phyloP scores from a whole-genome alignment of 441 rosid genomes.

The Gossypium trilobum region DNA sequence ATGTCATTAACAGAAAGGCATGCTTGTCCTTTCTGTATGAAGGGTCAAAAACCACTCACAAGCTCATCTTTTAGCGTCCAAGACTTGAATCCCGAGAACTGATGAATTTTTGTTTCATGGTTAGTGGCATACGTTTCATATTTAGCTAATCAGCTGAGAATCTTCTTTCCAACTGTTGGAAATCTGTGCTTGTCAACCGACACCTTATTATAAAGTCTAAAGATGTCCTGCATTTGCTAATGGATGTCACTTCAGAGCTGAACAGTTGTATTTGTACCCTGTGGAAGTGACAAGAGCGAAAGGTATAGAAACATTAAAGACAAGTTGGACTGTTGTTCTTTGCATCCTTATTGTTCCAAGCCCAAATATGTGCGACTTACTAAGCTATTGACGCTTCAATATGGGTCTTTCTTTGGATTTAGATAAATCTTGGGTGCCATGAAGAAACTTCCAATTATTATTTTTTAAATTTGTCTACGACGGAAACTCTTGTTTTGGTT shows the following conservation, averaged over 20 bases:
- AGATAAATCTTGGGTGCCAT: not conserved
- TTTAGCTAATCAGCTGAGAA: not conserved
- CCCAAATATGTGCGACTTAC: not conserved
- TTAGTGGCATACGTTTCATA: not conserved
- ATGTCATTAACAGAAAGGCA: not conserved
- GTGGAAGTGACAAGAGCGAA: not conserved
- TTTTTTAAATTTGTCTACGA: not conserved
- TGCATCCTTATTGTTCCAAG: not conserved
- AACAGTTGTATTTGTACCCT: constrained; percentile 22
- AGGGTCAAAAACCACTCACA: not conserved
- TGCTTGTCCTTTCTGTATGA: not conserved
- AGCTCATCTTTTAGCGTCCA: not conserved
- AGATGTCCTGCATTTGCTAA: not conserved
- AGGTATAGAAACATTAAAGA: not conserved
- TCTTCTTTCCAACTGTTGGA: not conserved
- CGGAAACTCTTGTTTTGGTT: too few species aligned
- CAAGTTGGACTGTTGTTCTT: not conserved
- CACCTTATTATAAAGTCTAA: not conserved
- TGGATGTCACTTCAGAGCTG: constrained; percentile 2
- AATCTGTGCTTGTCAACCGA: not conserved
- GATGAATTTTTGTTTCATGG: not conserved
- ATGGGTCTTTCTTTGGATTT: not conserved
- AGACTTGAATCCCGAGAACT: not conserved
- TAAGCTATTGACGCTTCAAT: not conserved
- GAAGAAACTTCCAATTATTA: not conserved